A percentile compares a stretch with the other conserved stretches of the same genome.
These are phyloP conservation scores for Claviceps purpurea DNA, from an alignment of 2,329 filamentous ascomycete species.

Conservation along the genomic window DNA sequence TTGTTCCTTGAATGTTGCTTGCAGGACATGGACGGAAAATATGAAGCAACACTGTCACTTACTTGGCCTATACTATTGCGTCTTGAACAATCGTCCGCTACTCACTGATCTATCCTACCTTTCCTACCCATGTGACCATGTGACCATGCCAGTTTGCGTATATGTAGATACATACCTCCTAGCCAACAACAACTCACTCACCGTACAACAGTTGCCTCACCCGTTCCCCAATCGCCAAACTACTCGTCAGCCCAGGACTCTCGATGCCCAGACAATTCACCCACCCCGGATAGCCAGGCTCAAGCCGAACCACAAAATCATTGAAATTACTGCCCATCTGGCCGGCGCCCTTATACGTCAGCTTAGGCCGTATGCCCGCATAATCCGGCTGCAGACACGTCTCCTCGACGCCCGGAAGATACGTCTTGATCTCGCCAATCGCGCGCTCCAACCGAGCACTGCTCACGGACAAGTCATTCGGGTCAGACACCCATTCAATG, in stretches of 20 bases:
- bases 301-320: conserved; percentile 70
- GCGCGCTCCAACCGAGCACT: conserved; percentile 50
- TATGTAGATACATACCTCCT: background rate
- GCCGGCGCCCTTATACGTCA: conserved; percentile 47
- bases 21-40: background rate
- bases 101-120: background rate
- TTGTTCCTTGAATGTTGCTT: background rate
- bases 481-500: conserved; percentile 75
- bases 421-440: conserved; percentile 60
- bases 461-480: conserved; percentile 57
- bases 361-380: conserved; percentile 81
- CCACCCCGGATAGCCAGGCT: conserved; percentile 69
- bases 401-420: conserved; percentile 61
- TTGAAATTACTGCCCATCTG: conserved; percentile 55
- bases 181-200: background rate
- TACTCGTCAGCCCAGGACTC: conserved; percentile 81
- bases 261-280: conserved; percentile 88
- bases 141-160: background rate
- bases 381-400: conserved; percentile 65
- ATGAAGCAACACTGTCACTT: background rate
- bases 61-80: no score
- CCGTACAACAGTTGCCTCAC: conserved; percentile 43
- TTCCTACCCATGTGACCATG: background rate
- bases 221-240: conserved; percentile 70
- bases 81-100: background rate